Conservation (phyloP, 257 asterid genomes). For the Osmanthus fragrans region DNA sequence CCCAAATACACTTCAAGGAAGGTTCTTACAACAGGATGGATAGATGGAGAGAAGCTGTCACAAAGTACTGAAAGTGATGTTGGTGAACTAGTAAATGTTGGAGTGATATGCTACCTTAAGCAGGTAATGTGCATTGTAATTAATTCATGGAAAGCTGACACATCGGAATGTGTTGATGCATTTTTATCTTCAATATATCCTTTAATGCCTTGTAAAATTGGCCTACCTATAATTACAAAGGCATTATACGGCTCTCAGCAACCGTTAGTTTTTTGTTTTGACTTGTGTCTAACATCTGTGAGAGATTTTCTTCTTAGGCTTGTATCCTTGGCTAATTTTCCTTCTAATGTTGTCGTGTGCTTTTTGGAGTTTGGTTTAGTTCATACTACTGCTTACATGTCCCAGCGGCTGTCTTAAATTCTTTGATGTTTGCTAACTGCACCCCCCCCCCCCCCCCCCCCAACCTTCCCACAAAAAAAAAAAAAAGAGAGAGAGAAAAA, state of each 20-base stretch:
- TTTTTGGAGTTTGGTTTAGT: not conserved
- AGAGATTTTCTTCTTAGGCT: not conserved
- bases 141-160: constrained; percentile 7
- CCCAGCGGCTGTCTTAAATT: not conserved
- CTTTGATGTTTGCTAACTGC: not conserved
- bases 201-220: not conserved
- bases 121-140: constrained; percentile 56
- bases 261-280: constrained; percentile 1
- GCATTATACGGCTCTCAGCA: not conserved
- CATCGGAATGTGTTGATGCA: not conserved
- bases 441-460: too few species aligned
- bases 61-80: constrained; percentile 99
- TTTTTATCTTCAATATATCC: not conserved
- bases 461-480: too few species aligned
- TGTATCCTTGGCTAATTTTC: not conserved
- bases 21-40: constrained; percentile 93
- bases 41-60: constrained; percentile 96
- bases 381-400: not conserved
- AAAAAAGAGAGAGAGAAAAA: too few species aligned
- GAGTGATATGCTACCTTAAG: constrained; percentile 99
- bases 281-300: not conserved
- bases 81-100: constrained; percentile 94
- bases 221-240: not conserved
- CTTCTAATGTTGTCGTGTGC: not conserved
- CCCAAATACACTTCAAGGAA: constrained; percentile 83